These are phyloP conservation scores for Colletotrichum magnum DNA, from an alignment of 2,329 filamentous ascomycete genomes.

Conservation along the genomic window DNA sequence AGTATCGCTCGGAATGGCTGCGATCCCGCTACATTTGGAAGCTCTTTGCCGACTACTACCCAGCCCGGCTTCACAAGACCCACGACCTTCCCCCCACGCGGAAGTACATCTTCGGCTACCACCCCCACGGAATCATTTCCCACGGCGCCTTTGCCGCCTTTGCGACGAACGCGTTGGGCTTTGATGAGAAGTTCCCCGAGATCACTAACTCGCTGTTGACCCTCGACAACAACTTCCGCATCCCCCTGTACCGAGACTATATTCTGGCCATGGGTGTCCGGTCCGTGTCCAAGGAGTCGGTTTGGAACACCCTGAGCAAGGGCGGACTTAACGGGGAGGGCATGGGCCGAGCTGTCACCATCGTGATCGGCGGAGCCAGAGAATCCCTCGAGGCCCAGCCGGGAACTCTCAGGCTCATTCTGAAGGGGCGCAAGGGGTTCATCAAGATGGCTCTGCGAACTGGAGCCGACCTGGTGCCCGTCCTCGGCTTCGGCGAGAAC, in stretches of 20 bases:
- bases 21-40: conserved; percentile 85
- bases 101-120: conserved; percentile 98
- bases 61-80: conserved; percentile 88
- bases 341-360: conserved; percentile 95
- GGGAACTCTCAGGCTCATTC: conserved; percentile 80
- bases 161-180: conserved; percentile 89
- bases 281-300: conserved; percentile 92
- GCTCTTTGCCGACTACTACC: conserved; percentile 93
- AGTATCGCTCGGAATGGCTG: conserved; percentile 80
- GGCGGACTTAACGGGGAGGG: conserved; percentile 85
- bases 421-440: conserved; percentile 90
- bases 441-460: conserved; percentile 92
- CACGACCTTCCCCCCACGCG: conserved; percentile 82
- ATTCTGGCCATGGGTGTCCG: conserved; percentile 89
- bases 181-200: conserved; percentile 88
- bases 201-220: conserved; percentile 96
- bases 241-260: conserved; percentile 95
- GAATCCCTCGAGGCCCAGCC: conserved; percentile 93
- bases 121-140: conserved; percentile 97
- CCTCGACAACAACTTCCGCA: conserved; percentile 94
- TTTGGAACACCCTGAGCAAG: conserved; percentile 86
- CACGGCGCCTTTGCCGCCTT: conserved; percentile 96
- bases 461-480: conserved; percentile 94
- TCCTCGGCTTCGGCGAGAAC: conserved; percentile 95
- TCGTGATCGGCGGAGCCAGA: conserved; percentile 92